These are phyloP conservation scores for Phytophthora quininea DNA, from an alignment of 352 stramenopile species.

Conservation along the genomic window DNA sequence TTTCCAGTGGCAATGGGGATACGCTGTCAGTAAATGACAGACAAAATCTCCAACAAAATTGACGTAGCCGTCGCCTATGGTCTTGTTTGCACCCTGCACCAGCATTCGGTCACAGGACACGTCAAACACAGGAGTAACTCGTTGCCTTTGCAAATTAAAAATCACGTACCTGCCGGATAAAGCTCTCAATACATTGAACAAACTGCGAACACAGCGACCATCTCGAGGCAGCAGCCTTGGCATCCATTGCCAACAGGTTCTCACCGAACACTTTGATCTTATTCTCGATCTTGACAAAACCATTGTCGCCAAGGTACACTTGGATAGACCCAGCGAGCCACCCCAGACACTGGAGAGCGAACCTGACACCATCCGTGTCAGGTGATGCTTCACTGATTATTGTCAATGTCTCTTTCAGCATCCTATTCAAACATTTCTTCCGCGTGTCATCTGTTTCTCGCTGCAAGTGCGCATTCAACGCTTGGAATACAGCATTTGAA, in stretches of 20 bases:
- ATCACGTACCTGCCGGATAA: conserved; percentile 56
- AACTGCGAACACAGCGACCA: conserved; percentile 67
- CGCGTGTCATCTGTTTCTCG: conserved; percentile 47
- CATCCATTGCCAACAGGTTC: conserved; percentile 62
- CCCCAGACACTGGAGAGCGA: conserved; percentile 63
- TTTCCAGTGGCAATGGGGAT: conserved; percentile 68
- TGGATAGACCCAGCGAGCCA: conserved; percentile 51
- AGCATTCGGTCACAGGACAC: background rate
- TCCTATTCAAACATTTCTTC: conserved; percentile 75
- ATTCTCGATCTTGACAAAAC: conserved; percentile 71
- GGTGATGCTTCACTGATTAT: conserved; percentile 56
- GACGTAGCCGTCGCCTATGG: conserved; percentile 55
- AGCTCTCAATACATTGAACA: conserved; percentile 61
- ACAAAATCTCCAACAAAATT: conserved; percentile 61
- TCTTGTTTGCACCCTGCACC: conserved; percentile 28
- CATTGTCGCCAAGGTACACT: conserved; percentile 54
- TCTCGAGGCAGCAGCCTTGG: conserved; percentile 51
- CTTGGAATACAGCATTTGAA: conserved; percentile 50
- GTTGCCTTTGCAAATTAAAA: no score
- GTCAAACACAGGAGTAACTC: conserved; percentile 8
- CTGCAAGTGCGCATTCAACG: conserved; percentile 46
- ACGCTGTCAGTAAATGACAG: conserved; percentile 67
- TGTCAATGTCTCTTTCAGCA: conserved; percentile 76
- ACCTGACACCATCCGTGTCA: conserved; percentile 42
- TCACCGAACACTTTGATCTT: conserved; percentile 75